Conservation (phyloP, 192 early-diverging fungal genomes). For the Backusella australiensis region DNA sequence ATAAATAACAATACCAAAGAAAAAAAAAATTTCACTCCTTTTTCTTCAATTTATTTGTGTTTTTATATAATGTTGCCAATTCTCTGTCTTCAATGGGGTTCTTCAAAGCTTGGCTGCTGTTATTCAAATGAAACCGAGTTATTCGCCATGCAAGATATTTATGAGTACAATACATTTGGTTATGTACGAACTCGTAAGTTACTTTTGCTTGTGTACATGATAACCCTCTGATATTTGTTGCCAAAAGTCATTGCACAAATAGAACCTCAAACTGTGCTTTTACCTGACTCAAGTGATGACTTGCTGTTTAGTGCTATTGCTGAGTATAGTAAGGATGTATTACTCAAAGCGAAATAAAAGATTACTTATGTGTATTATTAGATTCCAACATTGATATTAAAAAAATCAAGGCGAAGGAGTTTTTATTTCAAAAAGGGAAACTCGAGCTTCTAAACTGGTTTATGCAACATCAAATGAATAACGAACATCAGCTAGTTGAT, state of each 20-base stretch:
- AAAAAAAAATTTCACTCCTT: not conserved
- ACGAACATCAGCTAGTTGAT: not conserved
- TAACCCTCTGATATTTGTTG: not conserved
- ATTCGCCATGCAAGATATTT: conserved; percentile 1
- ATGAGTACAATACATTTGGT: not conserved
- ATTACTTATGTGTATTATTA: not conserved
- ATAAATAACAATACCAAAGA: not conserved
- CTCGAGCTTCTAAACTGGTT: not conserved
- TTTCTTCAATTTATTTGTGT: not conserved
- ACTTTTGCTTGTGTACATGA: not conserved
- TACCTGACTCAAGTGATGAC: not conserved
- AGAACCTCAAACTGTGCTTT: not conserved
- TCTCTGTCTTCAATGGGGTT: conserved; percentile 6
- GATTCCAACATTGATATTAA: not conserved
- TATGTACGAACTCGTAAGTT: not conserved
- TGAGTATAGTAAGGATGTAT: not conserved
- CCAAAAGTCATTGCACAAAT: not conserved
- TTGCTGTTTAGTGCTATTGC: not conserved
- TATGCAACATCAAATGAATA: not conserved
- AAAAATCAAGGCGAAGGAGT: not conserved
- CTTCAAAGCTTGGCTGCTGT: not conserved
- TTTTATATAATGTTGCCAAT: not conserved
- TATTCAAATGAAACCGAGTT: conserved; percentile 1
- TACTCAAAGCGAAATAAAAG: not conserved
- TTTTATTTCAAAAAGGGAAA: conserved; percentile 11